Conservation (phyloP, 441 rosid species). For the Erodium chrysanthum region DNA sequence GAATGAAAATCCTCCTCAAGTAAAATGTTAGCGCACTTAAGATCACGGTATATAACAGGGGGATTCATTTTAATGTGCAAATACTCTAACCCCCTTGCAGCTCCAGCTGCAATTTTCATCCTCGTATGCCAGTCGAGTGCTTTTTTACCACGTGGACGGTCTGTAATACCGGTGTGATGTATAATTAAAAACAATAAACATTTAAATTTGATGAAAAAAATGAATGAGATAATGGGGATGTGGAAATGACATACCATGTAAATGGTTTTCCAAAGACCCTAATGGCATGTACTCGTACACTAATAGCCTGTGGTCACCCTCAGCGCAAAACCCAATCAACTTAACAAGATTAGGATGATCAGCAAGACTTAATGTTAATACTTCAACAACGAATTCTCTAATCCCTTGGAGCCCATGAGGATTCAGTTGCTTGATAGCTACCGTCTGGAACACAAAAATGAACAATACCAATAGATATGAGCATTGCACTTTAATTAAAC, state of each 20-base stretch:
- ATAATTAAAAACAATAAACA: background rate
- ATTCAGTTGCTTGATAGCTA: constrained; percentile 84
- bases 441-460: constrained; percentile 24
- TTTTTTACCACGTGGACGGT: constrained; percentile 55
- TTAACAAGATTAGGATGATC: constrained; percentile 79
- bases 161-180: constrained; percentile 22
- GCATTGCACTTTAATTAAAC: background rate
- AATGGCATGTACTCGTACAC: no score
- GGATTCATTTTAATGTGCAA: constrained; percentile 76
- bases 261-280: constrained; percentile 31
- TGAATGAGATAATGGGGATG: no score
- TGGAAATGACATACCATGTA: constrained; percentile 36
- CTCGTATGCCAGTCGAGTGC: constrained; percentile 81
- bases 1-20: constrained; percentile 73
- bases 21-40: constrained; percentile 81
- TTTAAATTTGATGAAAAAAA: no score
- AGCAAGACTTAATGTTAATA: constrained; percentile 63
- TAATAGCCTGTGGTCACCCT: constrained; percentile 81
- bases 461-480: background rate
- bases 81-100: constrained; percentile 48
- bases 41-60: constrained; percentile 86
- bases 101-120: constrained; percentile 57
- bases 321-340: constrained; percentile 74
- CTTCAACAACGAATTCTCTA: constrained; percentile 33
- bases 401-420: constrained; percentile 79